A percentile compares a stretch with the other conserved stretches of the same genome.
Conservation (phyloP, 75 land plant species). For the Chamaecyparis obtusa region DNA sequence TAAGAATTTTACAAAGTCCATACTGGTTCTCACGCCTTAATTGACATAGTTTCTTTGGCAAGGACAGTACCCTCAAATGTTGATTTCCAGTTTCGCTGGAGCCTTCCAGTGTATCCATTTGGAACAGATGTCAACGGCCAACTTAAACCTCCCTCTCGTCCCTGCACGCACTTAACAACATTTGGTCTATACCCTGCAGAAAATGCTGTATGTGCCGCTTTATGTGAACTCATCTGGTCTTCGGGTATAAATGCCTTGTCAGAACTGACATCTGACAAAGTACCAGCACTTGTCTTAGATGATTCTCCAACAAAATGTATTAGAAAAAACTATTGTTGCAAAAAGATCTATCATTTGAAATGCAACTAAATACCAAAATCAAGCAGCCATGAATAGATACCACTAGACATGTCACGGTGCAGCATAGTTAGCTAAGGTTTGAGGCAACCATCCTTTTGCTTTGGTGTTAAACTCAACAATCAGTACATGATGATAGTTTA, state of each 20-base stretch:
- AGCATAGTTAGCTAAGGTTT: neutral
- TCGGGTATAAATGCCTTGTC: neutral
- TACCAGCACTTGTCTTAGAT: neutral
- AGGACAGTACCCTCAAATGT: constrained; percentile 25
- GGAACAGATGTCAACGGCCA: constrained; percentile 15
- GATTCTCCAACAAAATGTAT: neutral
- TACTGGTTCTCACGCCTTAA: neutral
- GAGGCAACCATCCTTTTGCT: neutral
- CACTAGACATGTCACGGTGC: neutral
- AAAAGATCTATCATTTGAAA: neutral
- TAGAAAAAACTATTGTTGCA: too few relatives aligned
- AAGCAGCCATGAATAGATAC: neutral
- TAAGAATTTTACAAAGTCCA: neutral
- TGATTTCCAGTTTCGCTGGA: constrained; percentile 28
- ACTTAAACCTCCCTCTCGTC: constrained; percentile 29
- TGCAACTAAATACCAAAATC: neutral
- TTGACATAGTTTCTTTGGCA: neutral
- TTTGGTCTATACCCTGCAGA: constrained; percentile 1
- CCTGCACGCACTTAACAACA: constrained; percentile 24
- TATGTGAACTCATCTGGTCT: neutral
- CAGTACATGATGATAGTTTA: neutral
- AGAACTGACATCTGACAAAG: neutral
- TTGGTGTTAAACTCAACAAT: neutral
- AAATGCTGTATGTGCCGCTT: neutral
- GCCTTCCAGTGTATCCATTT: constrained; percentile 10